Conservation (phyloP, 441 rosid species). For the Croton setiger region DNA sequence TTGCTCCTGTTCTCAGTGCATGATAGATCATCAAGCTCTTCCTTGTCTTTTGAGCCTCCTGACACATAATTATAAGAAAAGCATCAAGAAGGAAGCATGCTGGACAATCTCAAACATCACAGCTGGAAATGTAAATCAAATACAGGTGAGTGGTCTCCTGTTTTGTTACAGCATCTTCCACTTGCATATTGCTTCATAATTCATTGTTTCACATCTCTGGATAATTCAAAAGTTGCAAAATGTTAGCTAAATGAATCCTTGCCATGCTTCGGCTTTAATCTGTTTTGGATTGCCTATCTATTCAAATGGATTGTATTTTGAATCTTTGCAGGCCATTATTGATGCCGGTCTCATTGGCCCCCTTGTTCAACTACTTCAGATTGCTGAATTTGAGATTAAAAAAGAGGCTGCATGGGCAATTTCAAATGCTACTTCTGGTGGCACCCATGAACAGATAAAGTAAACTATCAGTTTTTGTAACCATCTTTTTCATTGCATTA, state of each 20-base stretch:
- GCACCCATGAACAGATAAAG: constrained; percentile 82
- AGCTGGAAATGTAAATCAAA: constrained; percentile 83
- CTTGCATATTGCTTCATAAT: constrained; percentile 7
- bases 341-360: constrained; percentile 61
- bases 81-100: constrained; percentile 86
- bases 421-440: constrained; percentile 85
- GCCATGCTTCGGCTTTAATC: not conserved
- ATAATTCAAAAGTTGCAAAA: constrained; percentile 5
- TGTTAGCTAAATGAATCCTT: not conserved
- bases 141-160: constrained; percentile 46
- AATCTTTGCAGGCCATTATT: constrained; percentile 50
- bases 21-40: constrained; percentile 58
- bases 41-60: constrained; percentile 62
- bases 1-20: constrained; percentile 27
- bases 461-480: constrained; percentile 22
- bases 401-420: constrained; percentile 91
- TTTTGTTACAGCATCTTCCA: constrained; percentile 27
- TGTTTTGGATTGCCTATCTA: constrained; percentile 5
- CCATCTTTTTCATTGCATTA: not conserved
- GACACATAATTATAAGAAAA: constrained; percentile 58
- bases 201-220: not conserved
- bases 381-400: constrained; percentile 85
- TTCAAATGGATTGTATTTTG: constrained; percentile 2
- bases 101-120: constrained; percentile 94
- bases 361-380: constrained; percentile 61